Base-by-base conservation (phyloP, 352 stramenopile species). In the Phytophthora vignae region DNA sequence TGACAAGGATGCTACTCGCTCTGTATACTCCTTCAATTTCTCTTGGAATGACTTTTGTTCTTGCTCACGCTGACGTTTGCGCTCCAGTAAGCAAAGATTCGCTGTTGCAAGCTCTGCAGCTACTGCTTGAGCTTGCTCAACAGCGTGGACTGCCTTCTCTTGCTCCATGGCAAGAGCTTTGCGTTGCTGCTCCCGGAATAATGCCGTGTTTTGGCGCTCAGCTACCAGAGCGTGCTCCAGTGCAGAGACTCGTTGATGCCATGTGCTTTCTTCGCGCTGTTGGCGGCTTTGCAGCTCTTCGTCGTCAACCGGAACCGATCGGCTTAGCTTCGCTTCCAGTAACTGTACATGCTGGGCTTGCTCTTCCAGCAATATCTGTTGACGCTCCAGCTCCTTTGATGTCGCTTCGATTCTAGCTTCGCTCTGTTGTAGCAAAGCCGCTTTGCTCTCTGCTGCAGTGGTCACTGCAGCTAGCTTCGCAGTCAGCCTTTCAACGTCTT, bases 11-110 rank as follows among this genome's bases (percentile, higher is more conserved):
- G 33, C 22, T 14, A 60, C 38, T 17, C 36, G 60, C 49, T 71
- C 54, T 55, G 31, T 15, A 19, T 61, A 57, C 25, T 66, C 63
- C 11, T 46, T 55, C 27, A 65, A 2, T 49, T 66, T 65, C 15
- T 55, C 4, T 46, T 79, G 17, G 81, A 82, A 63, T 0, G 82
- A 60, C 19, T 74, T 53, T 54, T 63, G 64, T 38, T 85, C 83
- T 9, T 76, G 67, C 10, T 91, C 81, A 21, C 81, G 81, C 53
- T 93, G 88, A 38, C 75, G 79, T 59, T 93, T 93, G 4, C 88
- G 71, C 61, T 95, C 88, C 4, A 81, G 73, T 3, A 95, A 63
- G 40, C 88, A 95, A 27, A 95, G 29, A 50, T 95, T 95, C 2
- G 88, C 88, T 0, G 87, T 83, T 19, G 89, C 81, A 15, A 94